A percentile compares a stretch with the other conserved stretches of the same genome.
Evolutionary conservation across 768 basidiomycete genomes (phyloP).

Genomic region (Tubosaeta brunneosetosa): DNA sequence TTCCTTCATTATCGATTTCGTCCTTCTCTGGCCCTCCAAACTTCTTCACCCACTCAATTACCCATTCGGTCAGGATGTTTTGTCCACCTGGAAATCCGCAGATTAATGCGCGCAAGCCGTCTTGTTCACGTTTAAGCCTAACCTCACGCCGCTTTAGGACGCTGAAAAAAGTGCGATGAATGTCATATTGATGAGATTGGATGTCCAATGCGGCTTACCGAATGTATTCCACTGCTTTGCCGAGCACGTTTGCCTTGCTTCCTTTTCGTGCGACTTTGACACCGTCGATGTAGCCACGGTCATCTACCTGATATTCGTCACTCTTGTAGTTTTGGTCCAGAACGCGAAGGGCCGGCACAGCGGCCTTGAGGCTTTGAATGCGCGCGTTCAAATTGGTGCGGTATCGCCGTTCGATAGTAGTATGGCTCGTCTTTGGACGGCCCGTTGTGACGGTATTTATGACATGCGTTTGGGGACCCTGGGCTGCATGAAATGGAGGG

Average conservation of each 20-base stretch:
- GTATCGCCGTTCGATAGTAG: conserved; percentile 84
- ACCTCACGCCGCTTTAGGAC: conserved; percentile 77
- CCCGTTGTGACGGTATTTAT: conserved; percentile 15
- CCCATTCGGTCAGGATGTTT: conserved; percentile 69
- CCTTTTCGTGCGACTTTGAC: conserved; percentile 88
- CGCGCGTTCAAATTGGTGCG: conserved; percentile 86
- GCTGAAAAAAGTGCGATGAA: conserved; percentile 30
- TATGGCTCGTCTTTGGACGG: conserved; percentile 74
- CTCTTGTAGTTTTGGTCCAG: conserved; percentile 51
- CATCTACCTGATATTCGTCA: conserved; percentile 57
- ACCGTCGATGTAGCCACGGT: conserved; percentile 86
- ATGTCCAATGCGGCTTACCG: conserved; percentile 33
- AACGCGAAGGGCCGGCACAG: conserved; percentile 79
- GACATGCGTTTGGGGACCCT: conserved; percentile 22
- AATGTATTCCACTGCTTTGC: conserved; percentile 90
- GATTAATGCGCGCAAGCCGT: conserved; percentile 66
- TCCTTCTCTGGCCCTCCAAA: conserved; percentile 80
- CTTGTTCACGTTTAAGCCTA: conserved; percentile 69
- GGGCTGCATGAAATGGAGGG: conserved; percentile 19
- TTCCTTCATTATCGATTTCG: conserved; percentile 46
- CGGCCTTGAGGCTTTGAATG: conserved; percentile 72
- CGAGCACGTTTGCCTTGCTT: conserved; percentile 86
- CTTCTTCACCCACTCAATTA: conserved; percentile 62
- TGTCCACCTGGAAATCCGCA: conserved; percentile 70
- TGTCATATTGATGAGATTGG: background rate